Conservation (phyloP, 2,329 filamentous ascomycete species). For the Camptophora hylomeconis region DNA sequence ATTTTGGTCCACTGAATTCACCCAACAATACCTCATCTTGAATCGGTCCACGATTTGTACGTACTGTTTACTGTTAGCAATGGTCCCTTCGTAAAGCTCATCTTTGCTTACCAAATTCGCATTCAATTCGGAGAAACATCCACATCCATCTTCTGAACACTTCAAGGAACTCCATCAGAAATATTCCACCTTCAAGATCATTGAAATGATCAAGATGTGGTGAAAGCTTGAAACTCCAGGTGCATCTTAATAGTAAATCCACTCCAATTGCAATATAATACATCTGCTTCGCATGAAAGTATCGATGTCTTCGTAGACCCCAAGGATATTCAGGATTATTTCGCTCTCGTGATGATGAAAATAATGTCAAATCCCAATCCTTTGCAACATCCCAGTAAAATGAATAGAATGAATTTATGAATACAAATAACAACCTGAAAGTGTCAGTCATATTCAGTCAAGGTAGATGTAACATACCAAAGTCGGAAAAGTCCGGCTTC, state of each 20-base stretch:
- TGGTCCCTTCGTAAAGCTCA: too few relatives aligned
- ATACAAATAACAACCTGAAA: slow-evolving; percentile 56
- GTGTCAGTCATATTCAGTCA: slow-evolving; percentile 6
- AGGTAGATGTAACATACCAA: slow-evolving; percentile 30
- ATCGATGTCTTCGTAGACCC: slow-evolving; percentile 61
- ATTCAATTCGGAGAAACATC: slow-evolving; percentile 93
- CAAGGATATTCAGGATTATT: slow-evolving; percentile 55
- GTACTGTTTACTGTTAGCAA: slow-evolving; percentile 26
- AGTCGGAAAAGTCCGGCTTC: slow-evolving; percentile 43
- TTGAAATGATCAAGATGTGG: slow-evolving; percentile 70
- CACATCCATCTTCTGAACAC: slow-evolving; percentile 85
- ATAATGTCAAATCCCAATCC: slow-evolving; percentile 89
- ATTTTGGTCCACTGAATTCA: slow-evolving; percentile 56
- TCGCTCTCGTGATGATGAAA: slow-evolving; percentile 47
- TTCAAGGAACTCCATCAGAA: slow-evolving; percentile 75
- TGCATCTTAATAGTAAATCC: slow-evolving; percentile 73
- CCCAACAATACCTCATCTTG: slow-evolving; percentile 62
- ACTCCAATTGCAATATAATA: slow-evolving; percentile 74
- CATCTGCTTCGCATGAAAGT: slow-evolving; percentile 56
- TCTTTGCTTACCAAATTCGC: slow-evolving; percentile 77
- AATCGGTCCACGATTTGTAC: slow-evolving; percentile 41
- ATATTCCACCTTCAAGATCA: slow-evolving; percentile 80
- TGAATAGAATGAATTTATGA: slow-evolving; percentile 81
- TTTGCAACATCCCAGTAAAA: slow-evolving; percentile 97
- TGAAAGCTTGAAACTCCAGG: slow-evolving; percentile 81